Evolutionary conservation across 805 yeast species (phyloP), one percentile per base, ranked within the genome.

Genomic region (Wickerhamiella dianesei): DNA sequence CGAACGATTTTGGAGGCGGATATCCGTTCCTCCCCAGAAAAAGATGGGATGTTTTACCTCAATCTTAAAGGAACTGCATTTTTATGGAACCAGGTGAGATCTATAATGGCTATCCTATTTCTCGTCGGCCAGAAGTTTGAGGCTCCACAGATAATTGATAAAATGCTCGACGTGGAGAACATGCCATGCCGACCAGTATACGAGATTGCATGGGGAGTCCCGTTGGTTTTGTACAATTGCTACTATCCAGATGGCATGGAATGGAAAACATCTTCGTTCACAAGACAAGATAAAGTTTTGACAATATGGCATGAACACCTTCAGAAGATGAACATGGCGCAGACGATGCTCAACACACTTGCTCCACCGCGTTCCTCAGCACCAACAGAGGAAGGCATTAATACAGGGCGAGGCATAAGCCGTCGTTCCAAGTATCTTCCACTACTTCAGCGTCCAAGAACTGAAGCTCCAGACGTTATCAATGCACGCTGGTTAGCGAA

Each of bases 71-170:
- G 98, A 0, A 70, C 83, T 1, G 98, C 97, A 6, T 92, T 92
- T 56, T 65, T 92, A 47, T 92, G 97, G 97, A 97, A 92, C 61
- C 98, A 92, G 64, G 98, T 92, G 17, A 74, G 98, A 48, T 87
- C 95, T 55, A 92, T 92, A 92, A 76, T 87, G 67, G 95, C 95
- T 0, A 69, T 82, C 9, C 61, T 92, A 47, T 76, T 92, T 46
- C 64, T 82, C 20, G 78, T 87, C 5, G 98, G 96, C 0, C 95
- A 87, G 62, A 68, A 69, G 14, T 70, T 75, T 18, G 98, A 92
- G 61, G 48, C 60, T 0, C 80, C 86, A 0, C 57, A 62, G 1
- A 62, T 86, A 0, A 68, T 92, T 1, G 61, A 63, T 12, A 72
- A 76, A 2, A 65, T 92, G 49, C 61, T 88, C 40, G 73, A 89